Conservation (phyloP, 78 protist species). For the Thecamonas trahens region DNA sequence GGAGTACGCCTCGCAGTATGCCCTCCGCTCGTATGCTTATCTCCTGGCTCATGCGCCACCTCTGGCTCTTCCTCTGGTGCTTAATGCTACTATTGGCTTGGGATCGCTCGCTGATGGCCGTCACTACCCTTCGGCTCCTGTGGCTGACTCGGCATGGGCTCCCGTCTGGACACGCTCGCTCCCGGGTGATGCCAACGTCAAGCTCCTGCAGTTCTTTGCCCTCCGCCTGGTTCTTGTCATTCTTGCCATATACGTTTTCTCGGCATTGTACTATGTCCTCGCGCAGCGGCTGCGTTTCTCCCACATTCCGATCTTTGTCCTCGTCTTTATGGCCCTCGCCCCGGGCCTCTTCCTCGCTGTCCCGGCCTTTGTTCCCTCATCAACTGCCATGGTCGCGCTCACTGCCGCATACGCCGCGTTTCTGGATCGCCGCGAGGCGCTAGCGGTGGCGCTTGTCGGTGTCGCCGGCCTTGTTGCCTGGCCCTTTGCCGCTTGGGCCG, state of each 20-base stretch:
- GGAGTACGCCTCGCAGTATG: slow-evolving; percentile 78
- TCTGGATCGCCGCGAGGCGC: neutral
- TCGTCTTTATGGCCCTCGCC: neutral
- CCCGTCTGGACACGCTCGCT: too few species aligned
- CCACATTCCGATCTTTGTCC: neutral
- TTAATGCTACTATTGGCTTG: neutral
- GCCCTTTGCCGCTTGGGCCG: slow-evolving; percentile 60
- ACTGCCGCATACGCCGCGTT: neutral
- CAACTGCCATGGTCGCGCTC: neutral
- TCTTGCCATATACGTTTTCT: neutral
- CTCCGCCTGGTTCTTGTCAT: slow-evolving; percentile 5
- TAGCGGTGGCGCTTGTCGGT: slow-evolving; percentile 3
- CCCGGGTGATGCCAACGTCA: too few species aligned
- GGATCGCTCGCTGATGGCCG: neutral
- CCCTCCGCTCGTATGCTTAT: slow-evolving; percentile 73
- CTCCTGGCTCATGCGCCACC: slow-evolving; percentile 15
- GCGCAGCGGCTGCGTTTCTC: neutral
- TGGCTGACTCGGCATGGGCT: too few species aligned
- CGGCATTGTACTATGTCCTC: neutral
- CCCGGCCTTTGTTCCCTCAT: slow-evolving; percentile 6
- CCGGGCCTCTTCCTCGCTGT: slow-evolving; percentile 4
- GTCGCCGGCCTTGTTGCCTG: slow-evolving; percentile 53
- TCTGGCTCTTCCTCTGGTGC: neutral
- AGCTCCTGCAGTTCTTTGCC: slow-evolving; percentile 14
- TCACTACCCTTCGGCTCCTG: too few species aligned